These are phyloP conservation scores for Fusarium poae DNA, from an alignment of 2,329 filamentous ascomycete species.

Conservation along the genomic window DNA sequence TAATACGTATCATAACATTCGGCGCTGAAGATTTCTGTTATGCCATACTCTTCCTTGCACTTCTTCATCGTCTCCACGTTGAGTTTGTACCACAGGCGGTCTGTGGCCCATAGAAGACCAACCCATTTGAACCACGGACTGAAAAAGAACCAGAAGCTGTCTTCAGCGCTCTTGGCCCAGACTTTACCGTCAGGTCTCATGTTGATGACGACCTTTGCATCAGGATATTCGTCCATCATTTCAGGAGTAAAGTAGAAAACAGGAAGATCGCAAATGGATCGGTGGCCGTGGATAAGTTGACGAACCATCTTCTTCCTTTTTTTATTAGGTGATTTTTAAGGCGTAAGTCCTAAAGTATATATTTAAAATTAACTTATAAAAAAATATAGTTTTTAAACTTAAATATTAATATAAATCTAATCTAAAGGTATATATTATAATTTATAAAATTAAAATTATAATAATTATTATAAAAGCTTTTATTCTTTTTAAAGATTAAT, in stretches of 20 bases:
- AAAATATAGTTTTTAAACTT: too few species aligned
- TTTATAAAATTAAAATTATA: too few species aligned
- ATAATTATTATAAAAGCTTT: too few species aligned
- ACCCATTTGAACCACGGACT: constrained; percentile 45
- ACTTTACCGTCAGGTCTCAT: constrained; percentile 43
- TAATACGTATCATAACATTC: constrained; percentile 34
- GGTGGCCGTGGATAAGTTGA: constrained; percentile 52
- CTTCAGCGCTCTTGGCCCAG: constrained; percentile 49
- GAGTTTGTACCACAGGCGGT: constrained; percentile 49
- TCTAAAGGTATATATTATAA: too few species aligned
- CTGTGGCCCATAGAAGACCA: constrained; percentile 47
- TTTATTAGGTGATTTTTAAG: too few species aligned
- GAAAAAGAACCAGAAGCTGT: constrained; percentile 50
- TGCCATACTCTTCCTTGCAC: background rate
- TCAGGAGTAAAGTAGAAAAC: constrained; percentile 53
- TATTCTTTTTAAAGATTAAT: too few species aligned
- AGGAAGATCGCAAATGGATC: constrained; percentile 50
- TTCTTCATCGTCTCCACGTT: constrained; percentile 26
- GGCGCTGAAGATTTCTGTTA: background rate
- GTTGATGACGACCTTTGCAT: constrained; percentile 53
- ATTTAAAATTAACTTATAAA: too few species aligned
- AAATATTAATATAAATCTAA: too few species aligned
- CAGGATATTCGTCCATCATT: constrained; percentile 56
- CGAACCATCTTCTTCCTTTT: constrained; percentile 50
- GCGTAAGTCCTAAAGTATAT: too few species aligned